A percentile compares a stretch with the other conserved stretches of the same genome.
These are phyloP conservation scores for Gilbertella persicaria DNA, from an alignment of 371 early-diverging fungal species.

Conservation along the genomic window DNA sequence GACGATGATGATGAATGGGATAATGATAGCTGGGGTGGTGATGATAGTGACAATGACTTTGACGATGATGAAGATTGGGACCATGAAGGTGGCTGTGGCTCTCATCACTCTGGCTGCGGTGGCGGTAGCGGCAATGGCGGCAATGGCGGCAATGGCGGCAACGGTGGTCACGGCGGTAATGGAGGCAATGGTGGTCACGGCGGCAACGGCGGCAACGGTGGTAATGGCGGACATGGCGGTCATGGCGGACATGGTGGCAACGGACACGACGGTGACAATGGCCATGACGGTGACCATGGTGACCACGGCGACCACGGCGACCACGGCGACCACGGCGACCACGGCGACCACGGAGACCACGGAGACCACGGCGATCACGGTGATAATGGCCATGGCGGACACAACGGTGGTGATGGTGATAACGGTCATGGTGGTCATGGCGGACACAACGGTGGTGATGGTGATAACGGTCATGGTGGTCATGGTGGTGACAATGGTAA, in stretches of 20 bases:
- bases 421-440: not conserved
- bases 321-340: not conserved
- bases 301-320: not conserved
- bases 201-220: not conserved
- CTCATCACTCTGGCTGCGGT: not conserved
- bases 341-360: not conserved
- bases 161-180: not conserved
- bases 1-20: not conserved
- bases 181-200: not conserved
- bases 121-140: not conserved
- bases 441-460: not conserved
- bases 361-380: constrained; percentile 1
- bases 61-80: not conserved
- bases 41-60: not conserved
- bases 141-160: not conserved
- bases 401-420: not conserved
- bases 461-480: not conserved
- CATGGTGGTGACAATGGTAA: not conserved
- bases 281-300: not conserved
- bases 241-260: not conserved
- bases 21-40: not conserved
- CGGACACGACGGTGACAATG: not conserved
- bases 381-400: not conserved
- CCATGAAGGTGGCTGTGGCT: not conserved
- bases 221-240: not conserved